phyloP scores from a whole-genome alignment of 2,329 filamentous ascomycete genomes.

The Malbranchea zuffiana region DNA sequence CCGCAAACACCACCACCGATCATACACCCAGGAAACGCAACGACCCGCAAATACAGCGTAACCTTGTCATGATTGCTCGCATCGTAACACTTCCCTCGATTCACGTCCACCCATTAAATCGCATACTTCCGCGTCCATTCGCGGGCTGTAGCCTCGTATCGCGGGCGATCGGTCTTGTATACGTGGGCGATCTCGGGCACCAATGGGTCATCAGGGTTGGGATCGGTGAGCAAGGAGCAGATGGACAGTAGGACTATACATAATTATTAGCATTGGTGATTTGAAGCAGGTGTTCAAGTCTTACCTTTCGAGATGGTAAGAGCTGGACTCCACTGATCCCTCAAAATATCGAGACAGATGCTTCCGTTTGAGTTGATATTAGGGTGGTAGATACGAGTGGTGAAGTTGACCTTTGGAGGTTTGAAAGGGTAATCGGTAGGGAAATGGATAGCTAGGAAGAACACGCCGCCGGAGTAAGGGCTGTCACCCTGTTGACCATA shows the following conservation, averaged over 20 bases:
- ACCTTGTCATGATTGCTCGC: constrained; percentile 7
- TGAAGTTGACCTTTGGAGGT: constrained; percentile 99
- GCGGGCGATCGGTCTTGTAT: constrained; percentile 95
- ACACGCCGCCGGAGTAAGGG: constrained; percentile 95
- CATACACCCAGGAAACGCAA: too few relatives aligned
- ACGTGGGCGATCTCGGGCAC: constrained; percentile 98
- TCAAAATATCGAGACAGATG: constrained; percentile 95
- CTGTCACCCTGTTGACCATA: constrained; percentile 62
- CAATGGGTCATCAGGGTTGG: constrained; percentile 96
- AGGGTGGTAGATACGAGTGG: constrained; percentile 97
- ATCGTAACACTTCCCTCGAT: neutral
- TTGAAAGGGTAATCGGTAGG: constrained; percentile 99
- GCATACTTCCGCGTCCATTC: constrained; percentile 99
- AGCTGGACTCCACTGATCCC: constrained; percentile 98
- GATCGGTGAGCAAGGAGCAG: constrained; percentile 99
- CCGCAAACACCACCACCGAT: too few relatives aligned
- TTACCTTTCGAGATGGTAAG: constrained; percentile 97
- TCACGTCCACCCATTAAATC: constrained; percentile 49
- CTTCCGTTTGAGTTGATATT: constrained; percentile 99
- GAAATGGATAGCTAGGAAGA: constrained; percentile 98
- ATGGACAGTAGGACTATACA: constrained; percentile 81
- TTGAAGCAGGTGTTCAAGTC: constrained; percentile 14
- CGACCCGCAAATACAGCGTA: too few relatives aligned
- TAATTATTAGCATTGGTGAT: constrained; percentile 5
- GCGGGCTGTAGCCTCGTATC: constrained; percentile 91